Conservation (phyloP, 2,329 filamentous ascomycete species). For the Alternaria atra region DNA sequence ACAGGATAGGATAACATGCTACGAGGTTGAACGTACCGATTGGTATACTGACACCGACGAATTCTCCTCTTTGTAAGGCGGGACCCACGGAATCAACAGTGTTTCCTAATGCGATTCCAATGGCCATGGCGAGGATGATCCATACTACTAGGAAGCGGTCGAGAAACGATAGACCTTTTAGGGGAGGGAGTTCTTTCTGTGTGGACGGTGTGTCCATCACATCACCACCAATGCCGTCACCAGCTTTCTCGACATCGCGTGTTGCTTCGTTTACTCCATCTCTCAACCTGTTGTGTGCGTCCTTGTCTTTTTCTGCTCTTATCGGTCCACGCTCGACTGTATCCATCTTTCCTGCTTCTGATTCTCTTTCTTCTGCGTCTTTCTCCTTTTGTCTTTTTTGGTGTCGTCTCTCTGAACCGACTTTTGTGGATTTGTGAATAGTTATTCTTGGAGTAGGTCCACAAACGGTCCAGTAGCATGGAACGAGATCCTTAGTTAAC, state of each 20-base stretch:
- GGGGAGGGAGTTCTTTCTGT: constrained; percentile 27
- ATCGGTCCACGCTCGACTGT: constrained; percentile 26
- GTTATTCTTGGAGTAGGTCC: too few relatives aligned
- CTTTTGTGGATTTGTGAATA: neutral
- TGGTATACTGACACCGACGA: constrained; percentile 74
- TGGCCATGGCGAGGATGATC: constrained; percentile 80
- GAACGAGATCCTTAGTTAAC: too few relatives aligned
- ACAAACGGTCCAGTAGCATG: neutral
- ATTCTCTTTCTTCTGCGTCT: neutral
- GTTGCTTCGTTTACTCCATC: neutral
- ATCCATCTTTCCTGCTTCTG: constrained; percentile 17
- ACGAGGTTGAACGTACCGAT: constrained; percentile 61
- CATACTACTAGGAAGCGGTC: constrained; percentile 61
- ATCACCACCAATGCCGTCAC: neutral
- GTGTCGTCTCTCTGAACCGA: too few relatives aligned
- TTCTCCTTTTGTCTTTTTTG: neutral
- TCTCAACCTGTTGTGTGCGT: neutral
- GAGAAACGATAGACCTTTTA: constrained; percentile 55
- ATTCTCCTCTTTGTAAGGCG: constrained; percentile 73
- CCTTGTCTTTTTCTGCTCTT: constrained; percentile 2
- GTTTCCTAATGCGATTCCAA: constrained; percentile 80
- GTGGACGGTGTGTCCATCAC: neutral
- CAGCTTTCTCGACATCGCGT: constrained; percentile 23
- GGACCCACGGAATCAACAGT: constrained; percentile 71
- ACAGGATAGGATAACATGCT: too few relatives aligned